Base-by-base conservation (phyloP, 306 rosid species). In the Fragaria nilgerrensis region DNA sequence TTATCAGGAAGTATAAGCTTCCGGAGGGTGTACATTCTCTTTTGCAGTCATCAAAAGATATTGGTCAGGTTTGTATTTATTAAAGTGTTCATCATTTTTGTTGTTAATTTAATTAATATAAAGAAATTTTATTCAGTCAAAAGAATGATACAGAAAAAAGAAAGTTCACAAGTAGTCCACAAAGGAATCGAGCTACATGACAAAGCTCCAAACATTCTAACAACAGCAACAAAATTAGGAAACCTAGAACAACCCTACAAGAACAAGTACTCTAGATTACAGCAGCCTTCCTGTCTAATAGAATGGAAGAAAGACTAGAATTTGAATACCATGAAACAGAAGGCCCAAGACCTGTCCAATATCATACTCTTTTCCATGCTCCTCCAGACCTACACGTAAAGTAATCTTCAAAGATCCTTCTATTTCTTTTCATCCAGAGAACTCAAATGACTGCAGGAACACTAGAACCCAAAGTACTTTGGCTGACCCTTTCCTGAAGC, bases 11-110 rank as follows among this genome's bases (percentile, higher is more conserved):
- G 76, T 89, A 82, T 83, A 73, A 84, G 74, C 85, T 94, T 85
- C 93, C 97, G 7, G 98, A 92, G 75, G 80, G 76, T 29, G 93
- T 89, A 44, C 84, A 79, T 90, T 84, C 86, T 58, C 97, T 90
- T 87, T 79, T 94, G 80, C 90, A 81, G 69, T 90, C 97, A 34
- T 79, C 94, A 10, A 70, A 82, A 61, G 83, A 82, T 52, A 90
- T 92, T 66, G 93, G 89, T 34, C 90, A 82, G 96, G 98, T 94
- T 70, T 69, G 90, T 87, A 75, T 81, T 70, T 69, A 76, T 3
- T 12, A 3, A 56, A 22, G 27, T 23, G 15, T n/a, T 58, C 50
- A 2, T 59, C 36, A 5, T 50, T 55, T 7, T 55, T 55, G 8
- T 55, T 6, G 16, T 39, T 0, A 11, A 7, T 45, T 45, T 45